Evolutionary conservation across 1,284 basidiomycete species (phyloP), one percentile per base, ranked within the genome.

Genomic region (Inonotus hispidus): DNA sequence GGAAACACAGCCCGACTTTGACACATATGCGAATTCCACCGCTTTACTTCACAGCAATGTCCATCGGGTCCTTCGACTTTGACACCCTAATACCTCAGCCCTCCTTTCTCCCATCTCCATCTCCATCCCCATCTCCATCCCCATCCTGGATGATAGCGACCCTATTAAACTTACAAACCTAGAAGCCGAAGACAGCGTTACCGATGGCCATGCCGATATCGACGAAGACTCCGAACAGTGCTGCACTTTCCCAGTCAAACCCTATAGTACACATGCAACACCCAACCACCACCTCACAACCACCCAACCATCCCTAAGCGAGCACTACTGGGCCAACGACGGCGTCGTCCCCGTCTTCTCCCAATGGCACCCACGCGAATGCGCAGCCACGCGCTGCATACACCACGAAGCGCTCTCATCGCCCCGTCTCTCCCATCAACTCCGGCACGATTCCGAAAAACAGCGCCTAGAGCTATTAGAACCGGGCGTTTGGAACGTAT

Each of bases 321-420:
- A 67, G 52, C 63, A 67, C 56, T 72, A 75, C 58, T 71, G 72
- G 62, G 74, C 72, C 0, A 82, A 81, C 63, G 80, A 82, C 64
- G 79, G 80, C 2, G 72, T 81, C 13, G 80, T 81, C 1, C 79
- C 79, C 2, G n/a, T 79, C 6, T 81, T 82, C 66, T 81, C 80
- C 1, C 80, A 81, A 54, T 81, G 76, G 75, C 81, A 82, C 71
- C 79, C 80, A n/a, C 69, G 73, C 56, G 67, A 74, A 25, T 82
- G 80, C 75, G 66, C 69, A 77, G 78, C 55, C 35, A 59, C 58
- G 4, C 39, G 58, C 23, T 71, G 68, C 50, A 65, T 64, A 29
- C 71, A 70, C 52, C 56, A 62, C 8, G 56, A 63, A 16, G 10
- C 32, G 46, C 19, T 41, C 2, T 29, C 32, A 32, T 27, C 50